A percentile compares a stretch with the other conserved stretches of the same genome.
Evolutionary conservation across 2,329 filamentous ascomycete species (phyloP).

Genomic region (Sporothrix euskadiensis): DNA sequence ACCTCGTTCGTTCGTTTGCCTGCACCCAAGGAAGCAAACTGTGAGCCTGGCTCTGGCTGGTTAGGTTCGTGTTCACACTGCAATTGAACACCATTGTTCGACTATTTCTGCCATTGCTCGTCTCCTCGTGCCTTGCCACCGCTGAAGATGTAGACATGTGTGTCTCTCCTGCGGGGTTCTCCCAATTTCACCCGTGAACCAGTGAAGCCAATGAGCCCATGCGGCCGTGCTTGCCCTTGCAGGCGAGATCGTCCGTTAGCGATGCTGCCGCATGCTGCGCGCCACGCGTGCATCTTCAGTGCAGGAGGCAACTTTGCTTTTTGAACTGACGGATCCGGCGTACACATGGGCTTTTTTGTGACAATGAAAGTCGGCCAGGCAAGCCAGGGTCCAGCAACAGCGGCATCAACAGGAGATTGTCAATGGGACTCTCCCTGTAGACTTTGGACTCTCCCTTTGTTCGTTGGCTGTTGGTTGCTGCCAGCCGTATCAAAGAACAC

Average conservation of each 20-base stretch:
- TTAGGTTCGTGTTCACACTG: neutral
- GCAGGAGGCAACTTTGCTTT: neutral
- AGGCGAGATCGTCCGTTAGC: neutral
- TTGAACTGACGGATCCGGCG: conserved; percentile 7
- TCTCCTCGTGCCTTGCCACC: neutral
- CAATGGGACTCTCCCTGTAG: neutral
- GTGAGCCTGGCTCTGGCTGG: too few species aligned
- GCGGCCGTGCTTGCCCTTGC: neutral
- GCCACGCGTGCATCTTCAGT: neutral
- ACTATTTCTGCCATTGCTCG: neutral
- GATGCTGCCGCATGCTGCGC: conserved; percentile 5
- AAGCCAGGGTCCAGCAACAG: neutral
- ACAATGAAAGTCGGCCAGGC: neutral
- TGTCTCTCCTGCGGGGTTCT: neutral
- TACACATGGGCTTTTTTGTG: neutral
- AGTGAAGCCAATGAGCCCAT: neutral
- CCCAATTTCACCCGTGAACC: neutral
- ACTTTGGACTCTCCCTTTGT: neutral
- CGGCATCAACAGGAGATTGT: neutral
- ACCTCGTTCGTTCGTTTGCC: neutral
- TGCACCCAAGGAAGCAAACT: neutral
- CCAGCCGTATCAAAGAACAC: neutral
- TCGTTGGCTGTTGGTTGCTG: conserved; percentile 10
- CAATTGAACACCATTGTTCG: too few species aligned
- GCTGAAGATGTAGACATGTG: neutral